phyloP scores from a whole-genome alignment of 352 stramenopile genomes.

The Globisporangium abappressorium region DNA sequence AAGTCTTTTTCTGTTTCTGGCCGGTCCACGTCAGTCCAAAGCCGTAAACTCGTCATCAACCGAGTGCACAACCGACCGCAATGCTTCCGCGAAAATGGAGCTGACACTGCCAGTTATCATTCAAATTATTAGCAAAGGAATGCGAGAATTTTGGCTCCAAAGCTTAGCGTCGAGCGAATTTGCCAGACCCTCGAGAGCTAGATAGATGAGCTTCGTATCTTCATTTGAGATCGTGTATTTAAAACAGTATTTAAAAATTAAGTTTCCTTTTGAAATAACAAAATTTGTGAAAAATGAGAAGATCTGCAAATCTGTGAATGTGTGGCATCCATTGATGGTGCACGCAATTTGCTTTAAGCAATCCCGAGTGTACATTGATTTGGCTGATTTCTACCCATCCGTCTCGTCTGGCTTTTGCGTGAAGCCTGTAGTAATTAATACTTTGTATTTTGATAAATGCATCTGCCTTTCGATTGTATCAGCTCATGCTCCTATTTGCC shows the following conservation, averaged over 20 bases:
- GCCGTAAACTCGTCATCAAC: conserved; percentile 4
- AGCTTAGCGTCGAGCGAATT: no score
- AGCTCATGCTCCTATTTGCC: background rate
- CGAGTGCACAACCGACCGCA: background rate
- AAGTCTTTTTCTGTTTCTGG: background rate
- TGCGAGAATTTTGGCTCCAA: no score
- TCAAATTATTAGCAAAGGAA: no score
- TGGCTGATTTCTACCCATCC: background rate
- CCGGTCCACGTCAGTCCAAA: background rate
- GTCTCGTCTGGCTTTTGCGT: background rate
- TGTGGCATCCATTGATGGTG: background rate
- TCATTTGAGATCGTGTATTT: no score
- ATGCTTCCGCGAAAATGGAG: background rate
- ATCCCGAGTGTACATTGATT: background rate
- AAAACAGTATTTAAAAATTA: no score
- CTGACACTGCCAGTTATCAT: no score
- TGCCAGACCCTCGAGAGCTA: no score
- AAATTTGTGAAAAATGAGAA: background rate
- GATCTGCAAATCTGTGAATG: background rate
- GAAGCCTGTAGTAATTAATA: background rate
- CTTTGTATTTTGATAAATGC: background rate
- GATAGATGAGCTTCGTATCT: no score
- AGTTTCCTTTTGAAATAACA: no score
- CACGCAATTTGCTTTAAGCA: background rate
- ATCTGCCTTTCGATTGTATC: background rate